These are phyloP conservation scores for Aspergillus fischeri DNA, from an alignment of 2,329 filamentous ascomycete genomes.

Conservation along the genomic window DNA sequence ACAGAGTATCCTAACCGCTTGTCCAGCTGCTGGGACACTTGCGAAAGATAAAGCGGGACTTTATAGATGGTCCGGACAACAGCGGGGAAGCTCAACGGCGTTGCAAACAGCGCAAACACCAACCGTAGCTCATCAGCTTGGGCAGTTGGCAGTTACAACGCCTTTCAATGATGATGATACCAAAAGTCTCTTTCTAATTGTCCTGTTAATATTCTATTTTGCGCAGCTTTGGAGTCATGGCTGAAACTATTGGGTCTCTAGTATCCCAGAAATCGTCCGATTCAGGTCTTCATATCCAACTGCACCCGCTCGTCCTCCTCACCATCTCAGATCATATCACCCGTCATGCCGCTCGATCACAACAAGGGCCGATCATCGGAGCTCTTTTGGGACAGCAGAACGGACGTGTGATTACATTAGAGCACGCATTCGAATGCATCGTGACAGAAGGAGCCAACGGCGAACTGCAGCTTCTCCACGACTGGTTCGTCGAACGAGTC, in stretches of 20 bases:
- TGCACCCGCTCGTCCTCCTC: constrained; percentile 92
- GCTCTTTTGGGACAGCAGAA: constrained; percentile 88
- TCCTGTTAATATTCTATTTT: neutral
- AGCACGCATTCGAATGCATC: constrained; percentile 86
- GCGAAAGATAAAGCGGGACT: neutral
- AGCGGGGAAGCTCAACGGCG: constrained; percentile 22
- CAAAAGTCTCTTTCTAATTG: neutral
- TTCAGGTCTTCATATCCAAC: constrained; percentile 70
- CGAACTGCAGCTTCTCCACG: constrained; percentile 59
- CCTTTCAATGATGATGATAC: neutral
- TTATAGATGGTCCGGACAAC: neutral
- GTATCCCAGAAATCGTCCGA: constrained; percentile 67
- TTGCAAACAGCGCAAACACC: constrained; percentile 31
- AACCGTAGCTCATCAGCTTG: constrained; percentile 12
- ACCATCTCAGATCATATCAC: constrained; percentile 97
- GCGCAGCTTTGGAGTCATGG: constrained; percentile 40
- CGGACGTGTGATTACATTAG: constrained; percentile 84
- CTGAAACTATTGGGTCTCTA: constrained; percentile 52
- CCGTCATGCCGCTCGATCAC: constrained; percentile 74
- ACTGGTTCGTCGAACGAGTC: constrained; percentile 73
- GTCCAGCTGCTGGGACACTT: neutral
- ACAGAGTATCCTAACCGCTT: neutral
- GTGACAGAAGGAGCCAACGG: constrained; percentile 49
- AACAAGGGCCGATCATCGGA: constrained; percentile 73
- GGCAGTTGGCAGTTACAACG: constrained; percentile 1